These are phyloP conservation scores for Exophiala aquamarina DNA, from an alignment of 2,329 filamentous ascomycete genomes.

Conservation along the genomic window DNA sequence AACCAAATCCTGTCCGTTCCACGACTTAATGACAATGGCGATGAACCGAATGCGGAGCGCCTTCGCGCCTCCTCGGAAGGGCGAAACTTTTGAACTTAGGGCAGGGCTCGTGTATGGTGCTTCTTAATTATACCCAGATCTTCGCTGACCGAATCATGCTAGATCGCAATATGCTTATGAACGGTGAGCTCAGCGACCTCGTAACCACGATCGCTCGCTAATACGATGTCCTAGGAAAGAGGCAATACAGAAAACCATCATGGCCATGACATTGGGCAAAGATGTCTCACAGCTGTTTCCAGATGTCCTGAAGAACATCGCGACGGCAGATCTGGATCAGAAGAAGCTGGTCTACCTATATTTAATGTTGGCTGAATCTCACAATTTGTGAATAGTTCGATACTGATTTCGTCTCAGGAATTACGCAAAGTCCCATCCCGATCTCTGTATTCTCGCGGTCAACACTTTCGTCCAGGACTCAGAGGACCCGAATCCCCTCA, in stretches of 20 bases:
- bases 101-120: conserved; percentile 72
- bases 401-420: conserved; percentile 63
- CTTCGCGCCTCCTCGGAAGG: conserved; percentile 89
- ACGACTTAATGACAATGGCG: conserved; percentile 61
- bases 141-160: conserved; percentile 35
- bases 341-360: conserved; percentile 99
- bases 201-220: conserved; percentile 22
- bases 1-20: too few relatives aligned
- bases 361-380: conserved; percentile 68
- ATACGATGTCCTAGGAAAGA: conserved; percentile 66
- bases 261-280: conserved; percentile 99
- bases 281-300: conserved; percentile 97
- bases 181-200: conserved; percentile 49
- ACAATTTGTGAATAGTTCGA: not conserved
- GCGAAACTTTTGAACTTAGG: conserved; percentile 96
- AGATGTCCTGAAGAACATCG: conserved; percentile 98
- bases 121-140: conserved; percentile 23
- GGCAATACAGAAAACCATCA: conserved; percentile 99
- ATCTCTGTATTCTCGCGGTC: conserved; percentile 96
- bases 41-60: conserved; percentile 95
- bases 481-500: conserved; percentile 94
- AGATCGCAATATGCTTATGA: conserved; percentile 99
- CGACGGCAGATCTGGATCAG: conserved; percentile 89
- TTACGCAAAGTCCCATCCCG: conserved; percentile 98
- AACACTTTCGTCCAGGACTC: conserved; percentile 99